Evolutionary conservation across 2,329 filamentous ascomycete genomes (phyloP).

Genomic region (Trichoderma aggressivum): DNA sequence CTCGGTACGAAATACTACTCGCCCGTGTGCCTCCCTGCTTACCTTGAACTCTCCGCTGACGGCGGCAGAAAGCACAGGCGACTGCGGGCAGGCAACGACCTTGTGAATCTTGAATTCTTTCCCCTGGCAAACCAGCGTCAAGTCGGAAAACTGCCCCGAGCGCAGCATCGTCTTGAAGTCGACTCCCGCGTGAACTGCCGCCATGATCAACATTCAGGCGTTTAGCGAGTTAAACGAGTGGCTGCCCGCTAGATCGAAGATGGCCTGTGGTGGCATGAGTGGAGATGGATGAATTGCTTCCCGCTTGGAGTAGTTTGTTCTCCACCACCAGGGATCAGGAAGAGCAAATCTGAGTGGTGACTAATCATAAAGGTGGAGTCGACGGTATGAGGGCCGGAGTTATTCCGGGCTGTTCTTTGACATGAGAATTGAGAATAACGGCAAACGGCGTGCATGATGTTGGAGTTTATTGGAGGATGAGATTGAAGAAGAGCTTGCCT

Average conservation of each 20-base stretch:
- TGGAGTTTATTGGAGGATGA: neutral
- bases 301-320: neutral
- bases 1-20: neutral
- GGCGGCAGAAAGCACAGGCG: slow-evolving; percentile 20
- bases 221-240: neutral
- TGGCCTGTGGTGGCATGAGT: neutral
- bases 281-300: neutral
- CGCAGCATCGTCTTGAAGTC: slow-evolving; percentile 10
- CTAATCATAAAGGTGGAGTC: neutral
- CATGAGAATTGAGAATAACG: neutral
- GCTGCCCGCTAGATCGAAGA: neutral
- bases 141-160: slow-evolving; percentile 23
- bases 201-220: neutral
- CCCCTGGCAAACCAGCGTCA: slow-evolving; percentile 22
- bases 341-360: neutral
- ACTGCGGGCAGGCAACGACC: slow-evolving; percentile 23
- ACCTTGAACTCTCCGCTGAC: slow-evolving; percentile 21
- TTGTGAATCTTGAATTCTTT: slow-evolving; percentile 25
- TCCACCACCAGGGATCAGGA: neutral
- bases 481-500: neutral
- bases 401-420: neutral
- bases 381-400: neutral
- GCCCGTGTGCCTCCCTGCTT: neutral
- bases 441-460: neutral
- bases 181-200: neutral